Base-by-base conservation (phyloP, 2,329 filamentous ascomycete genomes). In the Penicillium frequentans region DNA sequence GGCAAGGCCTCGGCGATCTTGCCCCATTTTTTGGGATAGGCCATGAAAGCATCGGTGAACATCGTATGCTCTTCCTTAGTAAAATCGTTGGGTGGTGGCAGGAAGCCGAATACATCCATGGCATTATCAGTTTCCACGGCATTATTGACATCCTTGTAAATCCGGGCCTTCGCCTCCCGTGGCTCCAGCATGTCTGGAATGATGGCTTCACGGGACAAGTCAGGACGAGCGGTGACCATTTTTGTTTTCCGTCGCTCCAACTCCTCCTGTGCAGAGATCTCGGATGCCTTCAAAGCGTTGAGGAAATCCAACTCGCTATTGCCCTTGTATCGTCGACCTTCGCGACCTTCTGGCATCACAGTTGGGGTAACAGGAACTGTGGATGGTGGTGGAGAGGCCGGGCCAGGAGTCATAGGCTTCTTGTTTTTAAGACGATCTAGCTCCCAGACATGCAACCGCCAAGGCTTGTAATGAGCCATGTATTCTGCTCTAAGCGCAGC, bases 301-400 rank as follows among this genome's bases (percentile, higher is more conserved):
- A 80, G 75, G 48, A 82, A 76, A 55, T 81, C 79, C 5, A 81
- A 68, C 58, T 81, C 79, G 54, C 77, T 82, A 52, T 79, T 79
- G 7, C 79, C 75, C 56, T 78, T 78, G 54, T 77, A 78, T 2
- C 77, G 72, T 57, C 79, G 69, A 16, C 76, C 73, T 52, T 76
- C 72, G 2, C 64, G 58, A 64, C 73, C 58, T 56, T 76, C 76
- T 4, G 66, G 64, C 21, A 71, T 60, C 0, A 71, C 65, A 14
- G 69, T 70, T 5, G 75, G 68, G 1, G 73, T 65, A 23, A 66
- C 59, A n/a, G 66, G 60, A 13, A 63, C 44, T 5, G 74, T 69
- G 2, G 73, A 70, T 19, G 72, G 72, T 5, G 71, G 72, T 7
- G 73, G 69, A 11, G 71, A 69, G 6, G 64, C 70, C 14, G 74